These are phyloP conservation scores for Ochetophila trinervis DNA, from an alignment of 306 rosid species.

Conservation along the genomic window DNA sequence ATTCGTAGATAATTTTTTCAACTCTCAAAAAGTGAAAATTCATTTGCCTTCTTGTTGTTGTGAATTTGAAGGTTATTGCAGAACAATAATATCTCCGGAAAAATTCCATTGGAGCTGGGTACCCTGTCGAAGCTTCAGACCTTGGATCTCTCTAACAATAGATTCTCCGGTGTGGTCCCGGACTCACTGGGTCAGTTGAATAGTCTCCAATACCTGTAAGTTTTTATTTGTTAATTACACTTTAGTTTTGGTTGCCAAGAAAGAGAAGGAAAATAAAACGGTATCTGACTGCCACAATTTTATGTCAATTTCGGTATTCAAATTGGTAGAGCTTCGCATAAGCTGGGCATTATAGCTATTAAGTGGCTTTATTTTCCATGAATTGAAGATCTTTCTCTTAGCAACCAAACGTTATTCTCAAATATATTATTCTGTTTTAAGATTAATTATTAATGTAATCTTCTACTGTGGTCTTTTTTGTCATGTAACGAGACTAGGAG, in stretches of 20 bases:
- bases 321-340: background rate
- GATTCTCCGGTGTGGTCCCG: constrained; percentile 63
- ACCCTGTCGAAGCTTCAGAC: constrained; percentile 72
- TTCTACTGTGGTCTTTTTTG: constrained; percentile 27
- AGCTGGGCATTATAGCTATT: background rate
- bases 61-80: constrained; percentile 60
- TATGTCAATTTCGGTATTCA: background rate
- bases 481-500: constrained; percentile 60
- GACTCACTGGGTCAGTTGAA: constrained; percentile 54
- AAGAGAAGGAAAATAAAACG: constrained; percentile 21
- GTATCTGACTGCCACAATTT: background rate
- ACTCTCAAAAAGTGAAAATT: background rate
- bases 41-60: background rate
- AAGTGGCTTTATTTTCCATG: background rate
- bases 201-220: constrained; percentile 79
- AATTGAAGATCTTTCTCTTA: background rate
- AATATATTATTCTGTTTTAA: background rate
- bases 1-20: constrained; percentile 6
- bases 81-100: constrained; percentile 83
- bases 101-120: constrained; percentile 73
- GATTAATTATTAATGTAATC: constrained; percentile 11
- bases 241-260: constrained; percentile 25
- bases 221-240: constrained; percentile 4
- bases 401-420: background rate
- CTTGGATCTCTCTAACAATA: constrained; percentile 83